Conservation (phyloP, 371 early-diverging fungal species). For the Rhizopus delemar region DNA sequence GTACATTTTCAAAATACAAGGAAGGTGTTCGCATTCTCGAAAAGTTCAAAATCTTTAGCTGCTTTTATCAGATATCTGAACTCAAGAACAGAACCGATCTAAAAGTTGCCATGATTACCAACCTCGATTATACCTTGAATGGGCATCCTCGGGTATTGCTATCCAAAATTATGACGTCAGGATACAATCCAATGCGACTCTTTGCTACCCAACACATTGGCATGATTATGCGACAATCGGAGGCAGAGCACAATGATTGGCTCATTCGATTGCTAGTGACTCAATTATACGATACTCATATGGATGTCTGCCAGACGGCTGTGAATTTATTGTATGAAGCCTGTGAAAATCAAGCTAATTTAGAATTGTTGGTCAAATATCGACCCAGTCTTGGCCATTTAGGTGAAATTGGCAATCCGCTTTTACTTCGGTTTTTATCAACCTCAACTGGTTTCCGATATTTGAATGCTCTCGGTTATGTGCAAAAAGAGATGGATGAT, state of each 20-base stretch:
- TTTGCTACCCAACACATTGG: slow-evolving; percentile 78
- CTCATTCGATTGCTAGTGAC: slow-evolving; percentile 72
- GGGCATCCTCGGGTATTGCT: slow-evolving; percentile 82
- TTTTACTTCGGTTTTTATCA: slow-evolving; percentile 71
- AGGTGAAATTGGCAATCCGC: slow-evolving; percentile 69
- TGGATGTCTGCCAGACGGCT: slow-evolving; percentile 76
- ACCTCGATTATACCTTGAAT: slow-evolving; percentile 79
- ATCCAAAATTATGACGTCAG: slow-evolving; percentile 83
- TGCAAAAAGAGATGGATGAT: slow-evolving; percentile 77
- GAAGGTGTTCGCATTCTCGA: slow-evolving; percentile 75
- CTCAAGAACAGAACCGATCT: slow-evolving; percentile 81
- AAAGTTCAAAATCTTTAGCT: slow-evolving; percentile 76
- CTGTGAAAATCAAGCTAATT: slow-evolving; percentile 65
- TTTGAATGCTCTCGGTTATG: slow-evolving; percentile 70
- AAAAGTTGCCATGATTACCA: slow-evolving; percentile 73
- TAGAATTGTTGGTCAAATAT: slow-evolving; percentile 68
- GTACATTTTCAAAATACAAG: slow-evolving; percentile 61
- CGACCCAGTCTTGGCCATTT: slow-evolving; percentile 76
- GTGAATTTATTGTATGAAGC: slow-evolving; percentile 73
- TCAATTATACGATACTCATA: slow-evolving; percentile 81
- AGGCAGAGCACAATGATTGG: slow-evolving; percentile 75
- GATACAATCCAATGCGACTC: slow-evolving; percentile 76
- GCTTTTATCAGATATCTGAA: slow-evolving; percentile 81
- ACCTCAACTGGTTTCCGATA: slow-evolving; percentile 75
- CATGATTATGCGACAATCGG: slow-evolving; percentile 59